A percentile compares a stretch with the other conserved stretches of the same genome.
Conservation (phyloP, 495 filamentous ascomycete genomes). For the Terfezia boudieri region DNA sequence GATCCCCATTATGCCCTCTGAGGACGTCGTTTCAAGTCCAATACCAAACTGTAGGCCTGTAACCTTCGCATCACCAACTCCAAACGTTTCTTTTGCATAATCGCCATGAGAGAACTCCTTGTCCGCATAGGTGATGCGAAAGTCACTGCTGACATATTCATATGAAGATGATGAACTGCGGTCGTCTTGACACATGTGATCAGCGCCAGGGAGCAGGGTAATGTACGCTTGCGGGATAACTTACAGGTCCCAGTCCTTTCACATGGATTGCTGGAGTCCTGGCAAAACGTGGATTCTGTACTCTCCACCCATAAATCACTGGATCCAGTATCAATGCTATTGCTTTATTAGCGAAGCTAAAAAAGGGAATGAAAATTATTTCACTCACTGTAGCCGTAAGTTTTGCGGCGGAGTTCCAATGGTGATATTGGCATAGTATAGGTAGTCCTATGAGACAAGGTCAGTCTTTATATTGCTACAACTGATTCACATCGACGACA, state of each 20-base stretch:
- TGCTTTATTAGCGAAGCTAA: neutral
- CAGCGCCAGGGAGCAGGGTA: too few relatives aligned
- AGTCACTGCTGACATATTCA: conserved; percentile 47
- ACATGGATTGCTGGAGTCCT: conserved; percentile 26
- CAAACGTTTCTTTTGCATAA: conserved; percentile 60
- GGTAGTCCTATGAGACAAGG: conserved; percentile 24
- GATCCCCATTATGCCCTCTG: conserved; percentile 71
- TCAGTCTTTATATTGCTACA: neutral
- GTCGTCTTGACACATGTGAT: conserved; percentile 8
- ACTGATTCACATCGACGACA: neutral
- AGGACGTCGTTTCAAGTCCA: conserved; percentile 48
- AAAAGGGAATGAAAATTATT: neutral
- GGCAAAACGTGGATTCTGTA: conserved; percentile 37
- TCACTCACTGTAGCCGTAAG: conserved; percentile 33
- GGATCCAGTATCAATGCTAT: conserved; percentile 52
- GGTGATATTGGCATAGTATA: conserved; percentile 51
- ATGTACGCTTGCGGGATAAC: neutral
- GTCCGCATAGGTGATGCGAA: conserved; percentile 86
- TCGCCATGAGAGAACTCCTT: conserved; percentile 59
- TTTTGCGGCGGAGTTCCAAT: conserved; percentile 46
- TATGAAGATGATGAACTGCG: conserved; percentile 67
- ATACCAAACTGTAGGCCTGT: conserved; percentile 63
- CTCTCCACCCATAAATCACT: conserved; percentile 81
- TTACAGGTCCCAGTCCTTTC: conserved; percentile 37
- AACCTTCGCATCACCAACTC: conserved; percentile 39